phyloP scores from a whole-genome alignment of 352 stramenopile species.

The Phytophthora aleatoria region DNA sequence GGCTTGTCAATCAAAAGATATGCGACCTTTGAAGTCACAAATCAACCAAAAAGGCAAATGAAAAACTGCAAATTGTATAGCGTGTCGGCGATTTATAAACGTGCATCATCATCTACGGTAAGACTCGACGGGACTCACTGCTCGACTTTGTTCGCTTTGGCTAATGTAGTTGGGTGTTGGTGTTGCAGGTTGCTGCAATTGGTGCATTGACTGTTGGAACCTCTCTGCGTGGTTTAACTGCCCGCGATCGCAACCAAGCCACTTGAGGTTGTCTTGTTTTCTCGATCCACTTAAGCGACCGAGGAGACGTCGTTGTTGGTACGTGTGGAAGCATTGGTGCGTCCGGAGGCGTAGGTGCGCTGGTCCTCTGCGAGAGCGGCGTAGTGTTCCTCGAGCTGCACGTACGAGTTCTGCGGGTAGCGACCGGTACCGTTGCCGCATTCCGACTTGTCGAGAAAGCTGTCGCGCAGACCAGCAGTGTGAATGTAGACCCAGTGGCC shows the following conservation, averaged over 20 bases:
- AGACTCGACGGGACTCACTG: constrained; percentile 30
- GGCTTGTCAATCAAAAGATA: constrained; percentile 16
- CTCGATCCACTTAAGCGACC: constrained; percentile 25
- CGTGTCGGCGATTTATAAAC: constrained; percentile 30
- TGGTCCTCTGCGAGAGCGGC: constrained; percentile 70
- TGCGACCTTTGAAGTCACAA: neutral
- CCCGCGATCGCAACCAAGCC: constrained; percentile 12
- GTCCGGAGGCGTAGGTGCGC: constrained; percentile 49
- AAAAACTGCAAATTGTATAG: constrained; percentile 15
- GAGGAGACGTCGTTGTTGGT: constrained; percentile 39
- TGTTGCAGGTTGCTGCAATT: constrained; percentile 20
- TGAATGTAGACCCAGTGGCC: constrained; percentile 78
- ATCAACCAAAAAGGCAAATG: neutral
- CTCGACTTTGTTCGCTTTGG: constrained; percentile 27
- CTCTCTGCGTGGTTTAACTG: constrained; percentile 27
- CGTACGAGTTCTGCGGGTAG: constrained; percentile 59
- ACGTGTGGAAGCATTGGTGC: constrained; percentile 40
- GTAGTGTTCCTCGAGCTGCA: constrained; percentile 78
- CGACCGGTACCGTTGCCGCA: constrained; percentile 58
- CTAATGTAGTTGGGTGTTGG: constrained; percentile 10
- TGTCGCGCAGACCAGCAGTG: constrained; percentile 42
- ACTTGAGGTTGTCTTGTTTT: constrained; percentile 16
- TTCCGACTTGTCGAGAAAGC: constrained; percentile 56
- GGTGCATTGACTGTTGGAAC: constrained; percentile 5
- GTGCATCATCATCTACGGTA: constrained; percentile 25